Base-by-base conservation (phyloP, 192 early-diverging fungal species). In the Gigaspora rosea region DNA sequence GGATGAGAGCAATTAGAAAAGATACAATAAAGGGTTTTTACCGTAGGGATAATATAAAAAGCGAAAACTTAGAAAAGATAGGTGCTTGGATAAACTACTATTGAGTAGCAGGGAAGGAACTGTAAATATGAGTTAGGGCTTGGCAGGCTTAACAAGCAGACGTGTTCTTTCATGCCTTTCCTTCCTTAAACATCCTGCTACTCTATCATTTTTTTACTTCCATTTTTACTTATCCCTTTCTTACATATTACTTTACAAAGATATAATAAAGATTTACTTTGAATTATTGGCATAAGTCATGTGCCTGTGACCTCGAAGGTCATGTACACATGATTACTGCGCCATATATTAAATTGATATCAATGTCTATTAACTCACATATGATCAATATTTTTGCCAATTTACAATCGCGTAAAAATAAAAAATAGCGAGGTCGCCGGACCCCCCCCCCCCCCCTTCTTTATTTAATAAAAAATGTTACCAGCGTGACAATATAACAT, bases 151-250 rank as follows among this genome's bases (percentile, higher is more conserved):
- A 69, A 49, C 63, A 64, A 69, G 67, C 67, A 69, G 67, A 41
- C 46, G 22, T 48, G 67, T 49, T 69, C 67, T 69, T 69, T 68
- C 35, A 48, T 69, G 67, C 48, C 46, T 69, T 71, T 71, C 22
- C 70, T 71, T n/a, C 70, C 70, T 71, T 71, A 50, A 71, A 71
- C 70, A 70, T 49, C 70, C 52, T 71, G 70, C 52, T 71, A 56
- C 70, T 71, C 27, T 54, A 46, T 71, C 16, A 56, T 71, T 56
- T 71, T 71, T 71, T 71, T 70, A 70, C 36, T 41, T 41, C 36
- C 68, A 16, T 70, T 48, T 33, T 16, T 46, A 46, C 36, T 18
- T 18, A 22, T 8, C 47, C 47, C 49, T 70, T 70, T 50, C 54
- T 56, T 32, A 51, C 27, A 32, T 70, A 70, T 0, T 70, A n/a